Percentiles rank a stretch among this genome's conserved stretches.
These are phyloP conservation scores for Phyllachora maydis DNA, from an alignment of 2,329 filamentous ascomycete genomes.

Conservation along the genomic window DNA sequence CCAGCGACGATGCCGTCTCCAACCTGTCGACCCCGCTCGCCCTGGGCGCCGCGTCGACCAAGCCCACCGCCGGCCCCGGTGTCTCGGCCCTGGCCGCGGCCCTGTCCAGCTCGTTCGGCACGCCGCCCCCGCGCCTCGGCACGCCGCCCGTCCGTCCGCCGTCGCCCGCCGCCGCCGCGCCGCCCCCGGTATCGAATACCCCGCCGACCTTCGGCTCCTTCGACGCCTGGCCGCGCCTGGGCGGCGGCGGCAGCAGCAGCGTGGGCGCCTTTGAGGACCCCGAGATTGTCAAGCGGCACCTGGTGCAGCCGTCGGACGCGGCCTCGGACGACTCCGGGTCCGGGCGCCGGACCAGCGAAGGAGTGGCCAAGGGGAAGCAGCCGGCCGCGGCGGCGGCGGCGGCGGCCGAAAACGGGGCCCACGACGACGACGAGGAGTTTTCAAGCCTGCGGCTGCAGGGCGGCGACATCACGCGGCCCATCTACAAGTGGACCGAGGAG, in stretches of 20 bases:
- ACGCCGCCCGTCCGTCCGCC: conserved; percentile 37
- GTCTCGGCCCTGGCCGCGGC: conserved; percentile 77
- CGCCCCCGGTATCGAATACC: conserved; percentile 21
- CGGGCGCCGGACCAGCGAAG: too few species aligned
- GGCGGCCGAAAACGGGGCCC: too few species aligned
- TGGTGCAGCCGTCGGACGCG: conserved; percentile 46
- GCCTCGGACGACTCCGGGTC: conserved; percentile 21
- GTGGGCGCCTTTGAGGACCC: conserved; percentile 23
- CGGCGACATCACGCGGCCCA: conserved; percentile 82
- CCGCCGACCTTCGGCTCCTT: conserved; percentile 74
- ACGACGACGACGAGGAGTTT: conserved; percentile 61
- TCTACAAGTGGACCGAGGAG: conserved; percentile 93
- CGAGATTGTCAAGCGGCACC: conserved; percentile 40
- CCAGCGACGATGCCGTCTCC: conserved; percentile 22
- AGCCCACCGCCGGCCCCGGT: conserved; percentile 54
- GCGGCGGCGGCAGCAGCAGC: conserved; percentile 19
- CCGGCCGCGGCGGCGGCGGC: conserved; percentile 15
- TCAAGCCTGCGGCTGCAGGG: conserved; percentile 85
- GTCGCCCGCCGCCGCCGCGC: conserved; percentile 31
- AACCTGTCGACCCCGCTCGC: conserved; percentile 43
- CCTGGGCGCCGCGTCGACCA: conserved; percentile 39
- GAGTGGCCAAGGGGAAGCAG: conserved; percentile 29
- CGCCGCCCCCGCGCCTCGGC: conserved; percentile 48
- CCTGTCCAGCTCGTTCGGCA: conserved; percentile 54
- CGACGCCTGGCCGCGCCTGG: conserved; percentile 39